Percentiles rank a stretch among this genome's conserved stretches.
phyloP scores from a whole-genome alignment of 768 basidiomycete genomes.

The Russula foetens region DNA sequence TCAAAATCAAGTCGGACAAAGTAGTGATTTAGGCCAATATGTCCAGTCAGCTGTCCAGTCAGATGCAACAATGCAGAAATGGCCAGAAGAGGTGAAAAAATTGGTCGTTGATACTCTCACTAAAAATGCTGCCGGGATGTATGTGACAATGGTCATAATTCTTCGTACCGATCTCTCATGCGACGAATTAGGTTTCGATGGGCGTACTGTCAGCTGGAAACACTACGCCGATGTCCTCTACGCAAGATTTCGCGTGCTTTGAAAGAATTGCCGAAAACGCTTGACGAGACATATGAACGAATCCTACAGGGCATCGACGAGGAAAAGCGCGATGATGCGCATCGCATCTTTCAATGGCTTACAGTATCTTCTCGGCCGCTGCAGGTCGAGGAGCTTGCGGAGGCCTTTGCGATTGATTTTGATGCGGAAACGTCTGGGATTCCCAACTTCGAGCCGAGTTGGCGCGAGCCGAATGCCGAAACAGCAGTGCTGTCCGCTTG shows the following conservation, averaged over 20 bases:
- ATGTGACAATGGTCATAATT: too few species aligned
- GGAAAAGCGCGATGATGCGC: background rate
- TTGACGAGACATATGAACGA: background rate
- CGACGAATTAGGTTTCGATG: background rate
- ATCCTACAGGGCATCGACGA: background rate
- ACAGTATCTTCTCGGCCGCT: background rate
- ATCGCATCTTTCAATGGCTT: background rate
- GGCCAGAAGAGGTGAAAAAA: too few species aligned
- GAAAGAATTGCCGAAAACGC: background rate
- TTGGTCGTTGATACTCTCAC: too few species aligned
- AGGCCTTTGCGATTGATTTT: background rate
- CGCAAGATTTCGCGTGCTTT: background rate
- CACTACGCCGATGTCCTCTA: background rate
- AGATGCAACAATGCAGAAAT: too few species aligned
- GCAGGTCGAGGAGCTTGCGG: background rate
- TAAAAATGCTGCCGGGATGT: too few species aligned
- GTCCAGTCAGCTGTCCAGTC: too few species aligned
- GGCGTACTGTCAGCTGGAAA: background rate
- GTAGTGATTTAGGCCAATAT: too few species aligned
- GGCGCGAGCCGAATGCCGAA: background rate
- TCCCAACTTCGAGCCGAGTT: background rate
- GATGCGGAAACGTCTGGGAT: background rate
- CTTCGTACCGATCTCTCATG: too few species aligned
- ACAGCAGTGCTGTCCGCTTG: background rate
- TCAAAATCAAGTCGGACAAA: too few species aligned